Percentiles rank a stretch among this genome's conserved stretches.
Evolutionary conservation across 345 rosid species (phyloP).

Genomic region (Diplotaxis tenuifolia): DNA sequence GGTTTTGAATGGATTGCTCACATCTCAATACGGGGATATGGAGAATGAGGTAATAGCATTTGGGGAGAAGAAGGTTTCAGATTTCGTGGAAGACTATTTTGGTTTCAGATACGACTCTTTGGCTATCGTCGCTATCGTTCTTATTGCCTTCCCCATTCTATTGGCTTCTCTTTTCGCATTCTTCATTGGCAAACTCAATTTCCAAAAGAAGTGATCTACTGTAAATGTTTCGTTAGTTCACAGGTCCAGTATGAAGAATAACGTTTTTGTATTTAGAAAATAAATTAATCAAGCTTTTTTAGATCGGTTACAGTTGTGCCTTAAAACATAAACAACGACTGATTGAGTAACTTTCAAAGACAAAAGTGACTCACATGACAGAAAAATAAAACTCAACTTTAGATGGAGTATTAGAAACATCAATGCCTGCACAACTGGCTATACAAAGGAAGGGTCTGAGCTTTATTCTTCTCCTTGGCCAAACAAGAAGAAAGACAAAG

Average conservation of each 20-base stretch:
- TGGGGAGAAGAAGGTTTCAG: conserved; percentile 29
- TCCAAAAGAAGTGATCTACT: conserved; percentile 18
- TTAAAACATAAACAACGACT: not conserved
- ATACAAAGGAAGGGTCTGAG: not conserved
- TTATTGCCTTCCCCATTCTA: conserved; percentile 17
- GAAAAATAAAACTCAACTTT: not conserved
- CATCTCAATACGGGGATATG: conserved; percentile 34
- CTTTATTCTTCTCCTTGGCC: not conserved
- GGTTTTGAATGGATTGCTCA: conserved; percentile 34
- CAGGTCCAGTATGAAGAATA: not conserved
- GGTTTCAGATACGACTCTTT: conserved; percentile 21
- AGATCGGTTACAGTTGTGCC: not conserved
- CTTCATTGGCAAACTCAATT: conserved; percentile 28
- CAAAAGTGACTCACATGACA: not conserved
- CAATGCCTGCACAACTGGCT: not conserved
- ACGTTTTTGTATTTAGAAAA: not conserved
- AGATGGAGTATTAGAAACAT: not conserved
- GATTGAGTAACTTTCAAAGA: not conserved
- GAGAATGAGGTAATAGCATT: conserved; percentile 32
- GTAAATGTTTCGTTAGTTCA: not conserved
- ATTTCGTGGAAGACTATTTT: conserved; percentile 25
- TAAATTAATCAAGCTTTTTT: not conserved
- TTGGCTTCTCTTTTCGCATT: conserved; percentile 29
- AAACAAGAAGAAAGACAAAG: not conserved
- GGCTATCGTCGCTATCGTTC: conserved; percentile 9